phyloP scores from a whole-genome alignment of 371 early-diverging fungal species.

The Umbelopsis sp. region DNA sequence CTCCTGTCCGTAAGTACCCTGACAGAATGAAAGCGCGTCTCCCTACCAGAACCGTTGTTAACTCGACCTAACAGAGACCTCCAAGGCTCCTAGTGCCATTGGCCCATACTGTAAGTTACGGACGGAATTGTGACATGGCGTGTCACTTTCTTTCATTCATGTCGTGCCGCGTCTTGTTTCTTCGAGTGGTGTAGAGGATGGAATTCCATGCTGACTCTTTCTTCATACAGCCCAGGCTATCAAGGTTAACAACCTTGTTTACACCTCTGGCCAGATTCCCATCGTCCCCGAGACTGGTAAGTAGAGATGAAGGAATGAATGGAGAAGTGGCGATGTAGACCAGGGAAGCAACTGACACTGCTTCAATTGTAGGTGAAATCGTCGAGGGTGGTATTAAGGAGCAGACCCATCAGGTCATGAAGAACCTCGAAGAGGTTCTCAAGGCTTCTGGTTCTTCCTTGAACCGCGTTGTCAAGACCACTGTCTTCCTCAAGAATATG shows the following conservation, averaged over 20 bases:
- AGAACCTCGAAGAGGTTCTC: constrained; percentile 79
- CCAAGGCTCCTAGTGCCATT: constrained; percentile 73
- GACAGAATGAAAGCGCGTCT: not conserved
- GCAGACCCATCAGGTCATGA: constrained; percentile 78
- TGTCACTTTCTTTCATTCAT: not conserved
- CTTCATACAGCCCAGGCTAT: constrained; percentile 74
- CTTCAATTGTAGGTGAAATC: constrained; percentile 46
- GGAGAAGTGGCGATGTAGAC: too few species aligned
- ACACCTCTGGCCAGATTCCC: constrained; percentile 83
- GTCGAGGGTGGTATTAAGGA: constrained; percentile 68
- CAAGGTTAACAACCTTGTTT: constrained; percentile 84
- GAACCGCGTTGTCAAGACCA: constrained; percentile 86
- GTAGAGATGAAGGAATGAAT: not conserved
- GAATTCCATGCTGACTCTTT: too few species aligned
- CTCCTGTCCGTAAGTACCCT: constrained; percentile 38
- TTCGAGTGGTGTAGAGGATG: not conserved
- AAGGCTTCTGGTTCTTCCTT: constrained; percentile 76
- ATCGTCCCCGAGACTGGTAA: constrained; percentile 63
- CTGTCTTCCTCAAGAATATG: constrained; percentile 90
- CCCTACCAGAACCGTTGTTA: constrained; percentile 10
- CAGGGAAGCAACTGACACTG: too few species aligned
- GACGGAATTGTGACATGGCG: not conserved
- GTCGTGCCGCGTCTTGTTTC: not conserved
- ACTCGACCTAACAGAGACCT: constrained; percentile 51
- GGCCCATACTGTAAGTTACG: constrained; percentile 83